These are phyloP conservation scores for Phytopythium sindhum DNA, from an alignment of 352 stramenopile species.

Conservation along the genomic window DNA sequence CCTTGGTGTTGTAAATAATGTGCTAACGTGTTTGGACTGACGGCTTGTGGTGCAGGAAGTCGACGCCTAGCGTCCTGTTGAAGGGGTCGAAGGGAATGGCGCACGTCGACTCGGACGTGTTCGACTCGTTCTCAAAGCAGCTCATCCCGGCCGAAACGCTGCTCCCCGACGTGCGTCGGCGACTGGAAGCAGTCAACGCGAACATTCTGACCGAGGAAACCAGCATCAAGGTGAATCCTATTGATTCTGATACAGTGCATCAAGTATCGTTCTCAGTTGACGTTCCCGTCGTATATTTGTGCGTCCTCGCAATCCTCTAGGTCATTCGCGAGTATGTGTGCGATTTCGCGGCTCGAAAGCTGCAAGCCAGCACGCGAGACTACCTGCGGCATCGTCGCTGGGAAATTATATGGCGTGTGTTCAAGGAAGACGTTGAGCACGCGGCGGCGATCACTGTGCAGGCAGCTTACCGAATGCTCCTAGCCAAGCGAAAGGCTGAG, in stretches of 20 bases:
- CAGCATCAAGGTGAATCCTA: conserved; percentile 34
- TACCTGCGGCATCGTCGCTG: conserved; percentile 37
- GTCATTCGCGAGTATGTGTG: conserved; percentile 41
- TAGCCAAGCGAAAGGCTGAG: conserved; percentile 14
- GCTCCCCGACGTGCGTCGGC: conserved; percentile 36
- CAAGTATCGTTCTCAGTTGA: not conserved
- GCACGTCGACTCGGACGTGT: conserved; percentile 56
- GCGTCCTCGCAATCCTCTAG: conserved; percentile 10
- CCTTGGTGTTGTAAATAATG: not conserved
- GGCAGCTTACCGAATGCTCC: conserved; percentile 30
- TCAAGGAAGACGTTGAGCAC: conserved; percentile 33
- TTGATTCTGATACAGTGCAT: too few species aligned
- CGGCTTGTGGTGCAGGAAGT: conserved; percentile 6
- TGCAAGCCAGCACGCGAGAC: conserved; percentile 34
- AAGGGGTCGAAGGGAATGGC: conserved; percentile 15
- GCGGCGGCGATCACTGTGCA: conserved; percentile 51
- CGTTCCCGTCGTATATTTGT: not conserved
- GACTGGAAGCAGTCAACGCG: conserved; percentile 33
- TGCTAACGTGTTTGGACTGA: not conserved
- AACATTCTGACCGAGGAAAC: conserved; percentile 41
- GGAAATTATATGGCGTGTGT: conserved; percentile 32
- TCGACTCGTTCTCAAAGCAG: conserved; percentile 68
- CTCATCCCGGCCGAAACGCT: conserved; percentile 46
- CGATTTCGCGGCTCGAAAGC: conserved; percentile 34
- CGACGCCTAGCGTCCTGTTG: conserved; percentile 2